phyloP scores from a whole-genome alignment of 140 eudicot genomes.

The Anethum foeniculum region DNA sequence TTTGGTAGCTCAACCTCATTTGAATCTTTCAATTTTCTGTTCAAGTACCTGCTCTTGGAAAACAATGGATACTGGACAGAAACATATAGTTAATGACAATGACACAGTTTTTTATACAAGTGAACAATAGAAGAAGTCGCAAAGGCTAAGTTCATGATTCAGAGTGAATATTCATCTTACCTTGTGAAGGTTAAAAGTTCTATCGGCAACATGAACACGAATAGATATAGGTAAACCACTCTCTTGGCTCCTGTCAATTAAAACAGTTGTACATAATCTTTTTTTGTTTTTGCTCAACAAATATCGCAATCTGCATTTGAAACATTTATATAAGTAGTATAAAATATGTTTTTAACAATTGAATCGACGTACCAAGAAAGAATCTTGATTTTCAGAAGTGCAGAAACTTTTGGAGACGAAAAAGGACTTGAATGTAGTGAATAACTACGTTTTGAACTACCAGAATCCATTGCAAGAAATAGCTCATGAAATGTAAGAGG shows the following conservation, averaged over 20 bases:
- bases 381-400: conserved; percentile 79
- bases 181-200: conserved; percentile 81
- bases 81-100: not conserved
- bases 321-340: not conserved
- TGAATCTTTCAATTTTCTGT: conserved; percentile 43
- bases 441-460: conserved; percentile 22
- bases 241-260: conserved; percentile 71
- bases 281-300: not conserved
- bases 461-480: conserved; percentile 31
- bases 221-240: conserved; percentile 80
- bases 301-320: not conserved
- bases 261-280: not conserved
- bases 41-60: conserved; percentile 74
- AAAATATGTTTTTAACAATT: not conserved
- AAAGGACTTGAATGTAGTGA: conserved; percentile 65
- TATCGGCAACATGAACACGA: conserved; percentile 53
- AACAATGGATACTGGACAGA: conserved; percentile 50
- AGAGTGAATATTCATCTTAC: conserved; percentile 24
- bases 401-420: conserved; percentile 64
- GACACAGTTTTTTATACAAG: not conserved
- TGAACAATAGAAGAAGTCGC: not conserved
- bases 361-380: conserved; percentile 58
- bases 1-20: conserved; percentile 60
- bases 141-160: not conserved
- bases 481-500: conserved; percentile 5